A percentile compares a stretch with the other conserved stretches of the same genome.
phyloP scores from a whole-genome alignment of 2,329 filamentous ascomycete genomes.

The Seiridium unicorne region DNA sequence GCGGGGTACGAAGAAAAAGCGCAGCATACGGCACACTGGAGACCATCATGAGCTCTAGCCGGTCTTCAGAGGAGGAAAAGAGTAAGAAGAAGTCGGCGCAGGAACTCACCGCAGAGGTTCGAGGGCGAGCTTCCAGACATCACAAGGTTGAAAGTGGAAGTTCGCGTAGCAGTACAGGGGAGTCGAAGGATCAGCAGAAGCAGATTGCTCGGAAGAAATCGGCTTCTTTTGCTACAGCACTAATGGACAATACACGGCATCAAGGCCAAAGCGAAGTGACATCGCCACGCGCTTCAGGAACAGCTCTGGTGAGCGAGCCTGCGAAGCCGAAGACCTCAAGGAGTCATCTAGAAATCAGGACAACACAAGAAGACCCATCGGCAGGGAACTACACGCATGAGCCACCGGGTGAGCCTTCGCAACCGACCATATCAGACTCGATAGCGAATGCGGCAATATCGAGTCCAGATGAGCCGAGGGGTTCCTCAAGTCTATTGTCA shows the following conservation, averaged over 20 bases:
- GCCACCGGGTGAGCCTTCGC: conserved; percentile 17
- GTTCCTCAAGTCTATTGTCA: conserved; percentile 26
- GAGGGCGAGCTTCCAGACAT: conserved; percentile 44
- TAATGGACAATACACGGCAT: conserved; percentile 40
- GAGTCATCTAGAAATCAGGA: conserved; percentile 47
- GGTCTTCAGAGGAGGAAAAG: conserved; percentile 62
- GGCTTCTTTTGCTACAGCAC: conserved; percentile 42
- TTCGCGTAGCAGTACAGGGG: conserved; percentile 25
- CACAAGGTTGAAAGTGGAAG: conserved; percentile 22
- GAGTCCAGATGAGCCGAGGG: conserved; percentile 19
- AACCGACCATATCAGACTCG: conserved; percentile 23
- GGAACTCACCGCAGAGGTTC: conserved; percentile 54
- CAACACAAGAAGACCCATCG: conserved; percentile 24
- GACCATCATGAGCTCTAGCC: conserved; percentile 65
- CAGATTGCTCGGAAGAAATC: conserved; percentile 32
- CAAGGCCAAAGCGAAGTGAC: conserved; percentile 22
- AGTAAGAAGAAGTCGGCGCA: conserved; percentile 58
- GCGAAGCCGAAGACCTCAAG: conserved; percentile 57
- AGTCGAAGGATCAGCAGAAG: conserved; percentile 16
- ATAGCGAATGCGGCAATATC: conserved; percentile 24
- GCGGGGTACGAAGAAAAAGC: conserved; percentile 43
- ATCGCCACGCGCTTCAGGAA: conserved; percentile 33
- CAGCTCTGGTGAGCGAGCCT: conserved; percentile 51
- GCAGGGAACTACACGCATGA: conserved; percentile 21
- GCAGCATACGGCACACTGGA: conserved; percentile 62